Evolutionary conservation across 164 flowering plant genomes (phyloP).

Genomic region (Santalum album): DNA sequence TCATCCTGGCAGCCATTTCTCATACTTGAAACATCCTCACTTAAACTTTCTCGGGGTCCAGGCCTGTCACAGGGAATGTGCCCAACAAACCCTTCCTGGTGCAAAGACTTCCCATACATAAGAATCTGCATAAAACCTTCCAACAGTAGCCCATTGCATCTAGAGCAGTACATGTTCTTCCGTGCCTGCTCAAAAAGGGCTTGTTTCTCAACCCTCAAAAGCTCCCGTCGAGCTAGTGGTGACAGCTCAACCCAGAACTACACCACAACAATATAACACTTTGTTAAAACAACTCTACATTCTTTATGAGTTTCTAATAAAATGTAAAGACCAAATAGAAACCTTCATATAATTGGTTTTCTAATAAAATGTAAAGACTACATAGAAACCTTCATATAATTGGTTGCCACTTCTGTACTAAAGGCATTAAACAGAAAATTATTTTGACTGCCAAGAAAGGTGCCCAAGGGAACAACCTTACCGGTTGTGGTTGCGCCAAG

Average conservation of each 20-base stretch:
- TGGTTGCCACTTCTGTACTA: too few species aligned
- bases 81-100: conserved; percentile 41
- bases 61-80: conserved; percentile 23
- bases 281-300: background rate
- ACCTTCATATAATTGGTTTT: too few species aligned
- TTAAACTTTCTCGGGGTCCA: conserved; percentile 25
- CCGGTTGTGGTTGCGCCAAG: too few species aligned
- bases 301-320: background rate
- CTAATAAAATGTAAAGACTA: too few species aligned
- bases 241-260: conserved; percentile 94
- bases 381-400: too few species aligned
- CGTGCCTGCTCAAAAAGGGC: conserved; percentile 93
- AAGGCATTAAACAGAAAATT: too few species aligned
- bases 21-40: conserved; percentile 17
- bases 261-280: conserved; percentile 8
- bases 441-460: too few species aligned
- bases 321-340: too few species aligned
- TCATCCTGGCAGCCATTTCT: conserved; percentile 49
- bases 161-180: conserved; percentile 90
- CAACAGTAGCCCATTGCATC: conserved; percentile 93
- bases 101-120: conserved; percentile 82
- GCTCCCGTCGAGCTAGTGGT: conserved; percentile 63
- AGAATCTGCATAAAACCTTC: conserved; percentile 91
- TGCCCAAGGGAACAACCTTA: too few species aligned
- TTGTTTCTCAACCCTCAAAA: conserved; percentile 79